A percentile compares a stretch with the other conserved stretches of the same genome.
phyloP scores from a whole-genome alignment of 2,329 filamentous ascomycete species.

The Sarocladium kiliense region DNA sequence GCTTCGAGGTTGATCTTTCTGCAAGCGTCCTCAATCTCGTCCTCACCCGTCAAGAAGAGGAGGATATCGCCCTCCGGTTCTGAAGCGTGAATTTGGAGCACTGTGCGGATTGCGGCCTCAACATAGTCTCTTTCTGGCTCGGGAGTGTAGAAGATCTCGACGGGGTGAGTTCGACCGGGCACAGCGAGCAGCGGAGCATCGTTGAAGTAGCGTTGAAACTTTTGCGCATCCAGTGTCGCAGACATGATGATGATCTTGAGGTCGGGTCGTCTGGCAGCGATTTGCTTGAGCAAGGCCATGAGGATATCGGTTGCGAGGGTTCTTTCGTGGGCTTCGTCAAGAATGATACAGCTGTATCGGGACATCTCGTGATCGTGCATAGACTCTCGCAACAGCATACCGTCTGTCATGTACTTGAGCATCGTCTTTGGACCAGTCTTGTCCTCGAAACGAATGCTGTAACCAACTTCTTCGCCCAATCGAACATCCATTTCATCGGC shows the following conservation, averaged over 20 bases:
- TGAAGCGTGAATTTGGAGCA: conserved; percentile 91
- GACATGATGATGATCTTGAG: conserved; percentile 99
- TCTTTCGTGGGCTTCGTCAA: conserved; percentile 97
- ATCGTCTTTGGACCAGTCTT: conserved; percentile 83
- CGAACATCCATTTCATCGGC: conserved; percentile 93
- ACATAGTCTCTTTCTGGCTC: conserved; percentile 96
- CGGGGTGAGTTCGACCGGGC: conserved; percentile 89
- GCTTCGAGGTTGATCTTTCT: conserved; percentile 86
- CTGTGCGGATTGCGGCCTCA: conserved; percentile 88
- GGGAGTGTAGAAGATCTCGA: conserved; percentile 97
- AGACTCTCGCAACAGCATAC: conserved; percentile 94
- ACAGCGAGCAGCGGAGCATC: conserved; percentile 90
- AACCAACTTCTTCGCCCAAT: conserved; percentile 91
- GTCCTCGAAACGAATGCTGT: conserved; percentile 98
- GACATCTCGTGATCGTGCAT: conserved; percentile 92
- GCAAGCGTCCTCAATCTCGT: conserved; percentile 96
- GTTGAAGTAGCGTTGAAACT: conserved; percentile 97
- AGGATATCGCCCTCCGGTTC: conserved; percentile 91
- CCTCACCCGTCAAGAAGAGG: conserved; percentile 93
- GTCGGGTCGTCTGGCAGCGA: conserved; percentile 75
- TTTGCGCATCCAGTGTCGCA: conserved; percentile 92
- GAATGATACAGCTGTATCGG: conserved; percentile 95
- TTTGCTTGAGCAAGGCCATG: conserved; percentile 92
- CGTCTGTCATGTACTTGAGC: conserved; percentile 99
- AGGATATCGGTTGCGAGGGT: conserved; percentile 96